phyloP scores from a whole-genome alignment of 192 early-diverging fungal genomes.

The Dissophora globulifera region DNA sequence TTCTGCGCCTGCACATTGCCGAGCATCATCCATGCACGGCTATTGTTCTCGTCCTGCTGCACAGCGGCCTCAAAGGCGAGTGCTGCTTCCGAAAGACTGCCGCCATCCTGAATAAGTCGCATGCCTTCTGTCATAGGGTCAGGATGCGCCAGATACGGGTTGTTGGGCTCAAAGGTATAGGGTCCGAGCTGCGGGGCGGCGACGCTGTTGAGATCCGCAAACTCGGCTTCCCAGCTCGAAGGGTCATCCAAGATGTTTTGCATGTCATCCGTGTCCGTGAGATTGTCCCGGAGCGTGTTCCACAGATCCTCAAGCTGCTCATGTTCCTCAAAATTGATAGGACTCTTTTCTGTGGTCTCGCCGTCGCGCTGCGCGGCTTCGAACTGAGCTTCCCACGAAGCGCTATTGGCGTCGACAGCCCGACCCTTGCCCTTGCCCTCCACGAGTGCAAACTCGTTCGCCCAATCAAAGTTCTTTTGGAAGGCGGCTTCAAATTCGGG shows the following conservation, averaged over 20 bases:
- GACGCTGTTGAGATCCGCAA: conserved; percentile 58
- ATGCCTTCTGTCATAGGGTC: conserved; percentile 72
- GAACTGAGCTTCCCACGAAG: conserved; percentile 70
- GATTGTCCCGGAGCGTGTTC: conserved; percentile 59
- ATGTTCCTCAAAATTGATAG: conserved; percentile 56
- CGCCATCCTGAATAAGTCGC: conserved; percentile 61
- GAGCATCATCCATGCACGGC: conserved; percentile 87
- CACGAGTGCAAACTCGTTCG: conserved; percentile 75
- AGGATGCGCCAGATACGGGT: conserved; percentile 73
- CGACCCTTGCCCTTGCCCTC: conserved; percentile 66
- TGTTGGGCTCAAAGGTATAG: conserved; percentile 86
- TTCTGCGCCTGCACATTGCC: conserved; percentile 97
- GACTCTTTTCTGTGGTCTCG: conserved; percentile 48
- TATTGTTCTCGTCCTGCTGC: conserved; percentile 80
- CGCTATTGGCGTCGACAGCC: conserved; percentile 54
- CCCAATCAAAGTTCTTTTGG: conserved; percentile 79
- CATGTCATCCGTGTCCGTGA: conserved; percentile 34
- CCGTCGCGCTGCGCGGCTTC: conserved; percentile 57
- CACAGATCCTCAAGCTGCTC: conserved; percentile 64
- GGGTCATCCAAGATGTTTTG: conserved; percentile 48
- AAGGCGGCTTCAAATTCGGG: conserved; percentile 67
- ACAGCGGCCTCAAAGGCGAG: conserved; percentile 93
- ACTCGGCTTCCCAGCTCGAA: conserved; percentile 46
- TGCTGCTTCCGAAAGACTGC: conserved; percentile 85
- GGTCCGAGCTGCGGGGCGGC: conserved; percentile 75